These are phyloP conservation scores for Oenanthe javanica DNA, from an alignment of 140 eudicot species.

Conservation along the genomic window DNA sequence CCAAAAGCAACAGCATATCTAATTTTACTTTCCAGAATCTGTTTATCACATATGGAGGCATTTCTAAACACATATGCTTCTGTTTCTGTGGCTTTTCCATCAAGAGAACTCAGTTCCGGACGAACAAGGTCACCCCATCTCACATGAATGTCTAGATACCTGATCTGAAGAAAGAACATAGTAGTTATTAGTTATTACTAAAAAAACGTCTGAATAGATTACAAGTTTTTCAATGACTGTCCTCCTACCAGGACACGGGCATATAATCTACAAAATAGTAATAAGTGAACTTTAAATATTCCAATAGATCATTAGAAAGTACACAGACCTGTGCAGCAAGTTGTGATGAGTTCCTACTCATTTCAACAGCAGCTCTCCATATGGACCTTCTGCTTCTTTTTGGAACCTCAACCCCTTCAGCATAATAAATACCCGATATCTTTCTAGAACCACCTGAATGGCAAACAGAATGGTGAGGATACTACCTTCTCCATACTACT, in stretches of 20 bases:
- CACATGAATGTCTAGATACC: constrained; percentile 76
- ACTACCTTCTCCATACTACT: neutral
- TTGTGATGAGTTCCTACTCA: constrained; percentile 71
- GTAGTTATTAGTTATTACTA: neutral
- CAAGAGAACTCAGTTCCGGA: constrained; percentile 63
- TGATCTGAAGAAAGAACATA: constrained; percentile 41
- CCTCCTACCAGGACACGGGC: neutral
- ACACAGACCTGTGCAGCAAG: constrained; percentile 81
- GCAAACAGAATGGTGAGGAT: constrained; percentile 6
- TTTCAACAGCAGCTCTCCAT: constrained; percentile 95
- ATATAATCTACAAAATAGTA: neutral
- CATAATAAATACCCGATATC: constrained; percentile 55
- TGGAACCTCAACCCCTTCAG: constrained; percentile 67
- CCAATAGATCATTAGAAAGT: neutral
- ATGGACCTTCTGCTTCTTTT: constrained; percentile 72
- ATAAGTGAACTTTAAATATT: neutral
- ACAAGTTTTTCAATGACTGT: neutral
- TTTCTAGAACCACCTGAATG: constrained; percentile 69
- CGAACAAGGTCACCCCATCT: constrained; percentile 91
- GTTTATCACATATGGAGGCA: constrained; percentile 69
- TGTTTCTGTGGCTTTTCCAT: constrained; percentile 80
- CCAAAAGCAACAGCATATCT: constrained; percentile 74
- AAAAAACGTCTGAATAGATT: neutral
- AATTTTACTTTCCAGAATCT: constrained; percentile 40
- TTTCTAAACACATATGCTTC: constrained; percentile 86